Base-by-base conservation (phyloP, 768 basidiomycete species). In the Cubamyces sp. region DNA sequence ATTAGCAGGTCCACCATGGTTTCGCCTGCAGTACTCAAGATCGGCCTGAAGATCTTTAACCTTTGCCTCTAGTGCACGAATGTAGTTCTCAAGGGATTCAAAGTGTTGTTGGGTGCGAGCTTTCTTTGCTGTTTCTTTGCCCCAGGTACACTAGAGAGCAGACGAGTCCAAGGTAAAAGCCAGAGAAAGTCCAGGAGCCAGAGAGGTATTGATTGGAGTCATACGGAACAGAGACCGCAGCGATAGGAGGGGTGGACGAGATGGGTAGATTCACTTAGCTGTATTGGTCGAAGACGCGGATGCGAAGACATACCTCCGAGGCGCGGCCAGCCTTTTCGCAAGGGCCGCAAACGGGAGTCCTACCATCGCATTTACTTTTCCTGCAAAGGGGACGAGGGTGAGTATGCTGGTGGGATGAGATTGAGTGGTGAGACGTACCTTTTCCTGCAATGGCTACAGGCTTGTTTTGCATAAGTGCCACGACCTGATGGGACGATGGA, bases 331-430 rank as follows among this genome's bases (percentile, higher is more conserved):
- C 67, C 19, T 61, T 51, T 3, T 57, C 65, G 58, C 74, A 75
- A 6, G 74, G 67, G 3, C 71, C 69, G 45, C 74, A 75, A 9
- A 70, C 64, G 1, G 74, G 74, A 21, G 70, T 64, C 23, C 66
- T 54, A 11, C 74, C 74, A 49, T 75, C 74, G 60, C 74, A 75
- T 46, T 72, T 74, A 52, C 70, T 72, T 62, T 75, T 75, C 42
- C 74, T 75, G 57, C 7, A 54, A 3, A 16, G n/a, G n/a, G n/a
- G n/a, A n/a, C n/a, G n/a, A n/a, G 18, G 14, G 15, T 14, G 37
- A 41, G 19, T 19, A 4, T 26, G 23, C 37, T 14, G 48, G 45
- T 5, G 37, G 57, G 3, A 28, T 16, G 43, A 41, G 25, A 42
- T 50, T 0, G 34, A 39, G 43, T 9, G 45, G 50, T 25, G 55